Percentiles rank a stretch among this genome's conserved stretches.
These are phyloP conservation scores for Nigrospora osmanthi DNA, from an alignment of 2,329 filamentous ascomycete species.

Conservation along the genomic window DNA sequence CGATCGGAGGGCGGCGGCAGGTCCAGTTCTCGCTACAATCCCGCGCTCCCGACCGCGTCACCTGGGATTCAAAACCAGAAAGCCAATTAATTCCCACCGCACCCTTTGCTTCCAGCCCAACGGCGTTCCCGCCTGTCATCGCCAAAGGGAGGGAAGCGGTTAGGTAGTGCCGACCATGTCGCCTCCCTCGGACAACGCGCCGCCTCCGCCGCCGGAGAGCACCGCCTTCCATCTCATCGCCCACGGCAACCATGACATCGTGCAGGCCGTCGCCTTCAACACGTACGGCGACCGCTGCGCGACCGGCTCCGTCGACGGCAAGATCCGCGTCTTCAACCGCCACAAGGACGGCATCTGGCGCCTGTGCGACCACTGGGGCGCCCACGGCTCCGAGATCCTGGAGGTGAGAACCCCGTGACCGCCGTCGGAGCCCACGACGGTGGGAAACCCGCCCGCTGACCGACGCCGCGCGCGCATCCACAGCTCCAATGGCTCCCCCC, in stretches of 20 bases:
- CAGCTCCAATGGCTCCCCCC: conserved; percentile 91
- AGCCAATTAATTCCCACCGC: no score
- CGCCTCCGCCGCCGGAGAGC: conserved; percentile 29
- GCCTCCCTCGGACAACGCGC: conserved; percentile 3
- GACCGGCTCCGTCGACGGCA: conserved; percentile 86
- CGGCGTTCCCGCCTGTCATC: background rate
- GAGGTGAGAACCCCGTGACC: conserved; percentile 54
- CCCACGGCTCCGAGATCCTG: conserved; percentile 82
- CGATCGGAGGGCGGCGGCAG: no score
- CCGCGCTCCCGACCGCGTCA: no score
- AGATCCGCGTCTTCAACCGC: conserved; percentile 83
- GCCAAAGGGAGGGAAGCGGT: background rate
- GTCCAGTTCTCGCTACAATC: no score
- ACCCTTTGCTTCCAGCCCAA: no score
- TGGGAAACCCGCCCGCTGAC: background rate
- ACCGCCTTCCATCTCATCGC: conserved; percentile 54
- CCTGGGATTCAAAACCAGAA: no score
- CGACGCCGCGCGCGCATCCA: background rate
- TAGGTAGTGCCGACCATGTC: no score
- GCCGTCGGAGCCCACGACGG: background rate
- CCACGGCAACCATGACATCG: conserved; percentile 71
- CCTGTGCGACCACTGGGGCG: conserved; percentile 79
- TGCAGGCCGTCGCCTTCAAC: conserved; percentile 84
- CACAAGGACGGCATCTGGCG: conserved; percentile 73
- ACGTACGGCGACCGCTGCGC: conserved; percentile 87